Percentiles rank a stretch among this genome's conserved stretches.
Conservation (phyloP, 148 eudicot genomes). For the Camellia japonica region DNA sequence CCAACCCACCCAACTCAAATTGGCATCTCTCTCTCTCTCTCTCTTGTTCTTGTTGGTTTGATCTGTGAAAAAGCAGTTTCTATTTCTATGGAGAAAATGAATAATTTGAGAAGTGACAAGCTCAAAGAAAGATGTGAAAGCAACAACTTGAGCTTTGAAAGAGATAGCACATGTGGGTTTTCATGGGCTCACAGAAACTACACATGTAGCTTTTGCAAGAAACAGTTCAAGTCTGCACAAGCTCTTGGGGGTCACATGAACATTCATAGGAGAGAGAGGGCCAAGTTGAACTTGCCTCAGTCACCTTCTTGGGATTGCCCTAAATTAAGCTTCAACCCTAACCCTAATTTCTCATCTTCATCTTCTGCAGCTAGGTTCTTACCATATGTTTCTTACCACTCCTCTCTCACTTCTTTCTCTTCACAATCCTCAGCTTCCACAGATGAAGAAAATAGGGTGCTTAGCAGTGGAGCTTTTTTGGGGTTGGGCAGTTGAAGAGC, state of each 20-base stretch:
- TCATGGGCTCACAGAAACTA: conserved; percentile 78
- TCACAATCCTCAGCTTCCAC: conserved; percentile 6
- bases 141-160: conserved; percentile 31
- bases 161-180: conserved; percentile 42
- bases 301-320: conserved; percentile 25
- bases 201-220: conserved; percentile 72
- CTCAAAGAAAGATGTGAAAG: conserved; percentile 27
- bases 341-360: conserved; percentile 25
- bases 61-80: neutral
- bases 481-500: conserved; percentile 21
- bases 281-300: conserved; percentile 34
- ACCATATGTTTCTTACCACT: neutral
- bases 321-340: conserved; percentile 31
- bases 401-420: conserved; percentile 36
- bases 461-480: conserved; percentile 14
- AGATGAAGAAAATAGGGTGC: neutral
- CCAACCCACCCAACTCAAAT: neutral
- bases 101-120: conserved; percentile 22
- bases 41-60: neutral
- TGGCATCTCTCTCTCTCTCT: neutral
- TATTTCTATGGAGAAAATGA: conserved; percentile 28
- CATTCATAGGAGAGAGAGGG: conserved; percentile 78
- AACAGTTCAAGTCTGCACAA: conserved; percentile 77
- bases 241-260: conserved; percentile 95
- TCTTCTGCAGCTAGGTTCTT: conserved; percentile 19